phyloP scores from a whole-genome alignment of 2,329 filamentous ascomycete species.

The Purpureocillium lavendulum region DNA sequence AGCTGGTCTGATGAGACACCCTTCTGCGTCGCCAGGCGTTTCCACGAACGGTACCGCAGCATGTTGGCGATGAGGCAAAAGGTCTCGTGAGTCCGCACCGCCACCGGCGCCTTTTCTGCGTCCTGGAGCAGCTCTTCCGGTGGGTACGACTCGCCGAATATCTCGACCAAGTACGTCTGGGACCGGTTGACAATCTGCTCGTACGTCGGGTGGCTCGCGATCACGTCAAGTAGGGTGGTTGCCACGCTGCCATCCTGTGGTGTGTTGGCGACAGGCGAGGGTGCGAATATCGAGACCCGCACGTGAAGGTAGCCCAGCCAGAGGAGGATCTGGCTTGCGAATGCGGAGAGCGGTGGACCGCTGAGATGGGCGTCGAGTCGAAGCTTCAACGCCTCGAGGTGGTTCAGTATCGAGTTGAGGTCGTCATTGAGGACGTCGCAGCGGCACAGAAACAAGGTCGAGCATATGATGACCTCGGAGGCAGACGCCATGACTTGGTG shows the following conservation, averaged over 20 bases:
- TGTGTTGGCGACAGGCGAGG: neutral
- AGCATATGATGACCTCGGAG: neutral
- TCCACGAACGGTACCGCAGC: conserved; percentile 3
- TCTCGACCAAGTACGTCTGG: neutral
- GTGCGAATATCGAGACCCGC: neutral
- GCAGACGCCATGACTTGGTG: neutral
- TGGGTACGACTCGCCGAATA: neutral
- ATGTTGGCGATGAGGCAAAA: conserved; percentile 4
- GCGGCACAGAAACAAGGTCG: neutral
- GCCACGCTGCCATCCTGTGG: neutral
- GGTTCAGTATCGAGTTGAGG: neutral
- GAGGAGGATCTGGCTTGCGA: conserved; percentile 1
- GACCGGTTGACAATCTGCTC: neutral
- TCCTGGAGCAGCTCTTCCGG: neutral
- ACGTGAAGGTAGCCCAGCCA: conserved; percentile 2
- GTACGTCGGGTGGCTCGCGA: neutral
- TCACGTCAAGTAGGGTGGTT: neutral
- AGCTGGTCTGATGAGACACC: neutral
- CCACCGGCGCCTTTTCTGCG: neutral
- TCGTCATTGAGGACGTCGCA: conserved; percentile 1
- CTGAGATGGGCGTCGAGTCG: neutral
- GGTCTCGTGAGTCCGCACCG: conserved; percentile 2
- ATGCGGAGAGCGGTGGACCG: neutral
- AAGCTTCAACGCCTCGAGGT: neutral
- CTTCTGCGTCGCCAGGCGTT: neutral